A percentile compares a stretch with the other conserved stretches of the same genome.
These are phyloP conservation scores for Blastobotrys ciferrii DNA, from an alignment of 1,139 yeast genomes.

Conservation along the genomic window DNA sequence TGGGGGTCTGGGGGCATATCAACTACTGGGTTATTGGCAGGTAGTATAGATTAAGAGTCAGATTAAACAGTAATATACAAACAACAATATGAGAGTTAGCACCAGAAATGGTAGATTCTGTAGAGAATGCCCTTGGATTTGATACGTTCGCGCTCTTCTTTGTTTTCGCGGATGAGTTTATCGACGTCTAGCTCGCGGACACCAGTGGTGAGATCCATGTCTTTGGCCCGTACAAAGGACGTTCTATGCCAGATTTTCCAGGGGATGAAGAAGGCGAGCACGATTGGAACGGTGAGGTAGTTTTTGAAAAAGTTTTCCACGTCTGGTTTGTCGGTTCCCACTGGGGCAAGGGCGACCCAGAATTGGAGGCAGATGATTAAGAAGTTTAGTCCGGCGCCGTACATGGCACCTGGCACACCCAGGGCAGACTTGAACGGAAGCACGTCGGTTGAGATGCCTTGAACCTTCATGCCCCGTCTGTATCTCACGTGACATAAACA, in stretches of 20 bases:
- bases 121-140: slow-evolving; percentile 37
- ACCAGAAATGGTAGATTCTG: slow-evolving; percentile 47
- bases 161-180: slow-evolving; percentile 48
- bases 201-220: slow-evolving; percentile 55
- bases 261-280: slow-evolving; percentile 47
- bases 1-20: no score
- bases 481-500: slow-evolving; percentile 74
- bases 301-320: slow-evolving; percentile 47
- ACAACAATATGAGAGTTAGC: slow-evolving; percentile 40
- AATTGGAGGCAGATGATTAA: slow-evolving; percentile 71
- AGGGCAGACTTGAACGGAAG: slow-evolving; percentile 67
- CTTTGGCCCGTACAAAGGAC: slow-evolving; percentile 41
- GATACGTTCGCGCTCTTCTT: slow-evolving; percentile 45
- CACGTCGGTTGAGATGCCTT: slow-evolving; percentile 63
- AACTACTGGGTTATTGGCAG: no score
- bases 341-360: slow-evolving; percentile 73
- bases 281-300: slow-evolving; percentile 54
- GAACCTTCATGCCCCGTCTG: slow-evolving; percentile 65
- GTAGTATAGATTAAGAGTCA: no score
- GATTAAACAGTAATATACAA: neutral
- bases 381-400: slow-evolving; percentile 55
- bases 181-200: slow-evolving; percentile 56
- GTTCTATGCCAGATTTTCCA: slow-evolving; percentile 51
- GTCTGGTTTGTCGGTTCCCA: slow-evolving; percentile 47
- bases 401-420: slow-evolving; percentile 69